These are phyloP conservation scores for Cryphonectria japonica DNA, from an alignment of 2,329 filamentous ascomycete genomes.

Conservation along the genomic window DNA sequence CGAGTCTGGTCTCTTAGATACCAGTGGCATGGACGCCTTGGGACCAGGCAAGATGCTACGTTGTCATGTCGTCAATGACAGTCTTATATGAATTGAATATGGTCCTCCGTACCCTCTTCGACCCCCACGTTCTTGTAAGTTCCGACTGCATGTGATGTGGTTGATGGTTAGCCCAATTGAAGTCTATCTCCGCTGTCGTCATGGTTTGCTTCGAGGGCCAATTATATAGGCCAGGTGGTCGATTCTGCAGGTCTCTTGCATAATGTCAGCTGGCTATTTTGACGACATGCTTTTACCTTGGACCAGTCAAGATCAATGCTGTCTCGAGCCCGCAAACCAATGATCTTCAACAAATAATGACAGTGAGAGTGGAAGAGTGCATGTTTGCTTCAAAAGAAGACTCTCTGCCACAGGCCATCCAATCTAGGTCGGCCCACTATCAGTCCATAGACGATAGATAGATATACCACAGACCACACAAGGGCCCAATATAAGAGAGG, in stretches of 20 bases:
- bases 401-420: not conserved
- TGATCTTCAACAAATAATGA: not conserved
- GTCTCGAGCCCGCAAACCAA: not conserved
- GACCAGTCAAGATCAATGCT: not conserved
- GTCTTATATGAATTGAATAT: not conserved
- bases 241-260: not conserved
- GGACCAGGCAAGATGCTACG: not conserved
- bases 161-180: not conserved
- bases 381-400: not conserved
- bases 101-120: not conserved
- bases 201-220: not conserved
- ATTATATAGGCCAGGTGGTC: not conserved
- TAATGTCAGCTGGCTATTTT: not conserved
- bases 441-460: not conserved
- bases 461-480: not conserved
- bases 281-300: not conserved
- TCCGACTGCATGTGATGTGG: not conserved
- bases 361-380: not conserved
- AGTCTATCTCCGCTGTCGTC: not conserved
- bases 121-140: not conserved
- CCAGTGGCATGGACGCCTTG: not conserved
- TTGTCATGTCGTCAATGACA: constrained; percentile 1
- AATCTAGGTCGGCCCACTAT: not conserved
- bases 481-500: not conserved
- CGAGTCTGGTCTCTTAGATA: not conserved